These are phyloP conservation scores for Pisolithus marmoratus DNA, from an alignment of 768 basidiomycete species.

Conservation along the genomic window DNA sequence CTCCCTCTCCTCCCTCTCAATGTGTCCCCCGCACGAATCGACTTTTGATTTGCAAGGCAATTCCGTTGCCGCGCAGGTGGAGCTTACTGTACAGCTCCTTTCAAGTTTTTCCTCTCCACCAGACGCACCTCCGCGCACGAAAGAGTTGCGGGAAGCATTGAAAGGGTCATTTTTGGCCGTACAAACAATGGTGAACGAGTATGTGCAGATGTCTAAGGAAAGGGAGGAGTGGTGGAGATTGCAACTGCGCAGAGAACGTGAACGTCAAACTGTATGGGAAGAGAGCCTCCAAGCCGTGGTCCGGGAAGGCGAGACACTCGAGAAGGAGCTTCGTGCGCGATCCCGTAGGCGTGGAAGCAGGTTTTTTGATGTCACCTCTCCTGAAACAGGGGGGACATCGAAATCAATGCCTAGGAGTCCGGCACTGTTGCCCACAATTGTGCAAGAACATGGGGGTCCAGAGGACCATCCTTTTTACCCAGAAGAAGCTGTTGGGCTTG, in stretches of 20 bases:
- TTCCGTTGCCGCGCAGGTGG: conserved; percentile 68
- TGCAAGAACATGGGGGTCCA: conserved; percentile 14
- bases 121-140: conserved; percentile 21
- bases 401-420: conserved; percentile 19
- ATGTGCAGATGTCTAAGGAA: conserved; percentile 61
- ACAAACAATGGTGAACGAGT: conserved; percentile 58
- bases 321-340: conserved; percentile 65
- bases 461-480: conserved; percentile 17
- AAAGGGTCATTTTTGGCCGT: conserved; percentile 54
- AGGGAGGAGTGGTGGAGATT: conserved; percentile 79
- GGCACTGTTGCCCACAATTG: conserved; percentile 2
- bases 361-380: conserved; percentile 38
- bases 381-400: conserved; percentile 14
- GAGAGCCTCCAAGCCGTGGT: conserved; percentile 85
- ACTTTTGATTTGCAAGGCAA: conserved; percentile 66
- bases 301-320: conserved; percentile 76
- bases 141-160: conserved; percentile 45
- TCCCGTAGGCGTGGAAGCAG: conserved; percentile 56
- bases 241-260: conserved; percentile 58
- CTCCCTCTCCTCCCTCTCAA: conserved; percentile 40
- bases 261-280: conserved; percentile 76
- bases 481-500: conserved; percentile 9
- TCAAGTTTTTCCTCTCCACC: conserved; percentile 35
- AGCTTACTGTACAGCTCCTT: conserved; percentile 65
- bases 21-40: conserved; percentile 50